Evolutionary conservation across 345 rosid species (phyloP).

Genomic region (Syzygium jambos): DNA sequence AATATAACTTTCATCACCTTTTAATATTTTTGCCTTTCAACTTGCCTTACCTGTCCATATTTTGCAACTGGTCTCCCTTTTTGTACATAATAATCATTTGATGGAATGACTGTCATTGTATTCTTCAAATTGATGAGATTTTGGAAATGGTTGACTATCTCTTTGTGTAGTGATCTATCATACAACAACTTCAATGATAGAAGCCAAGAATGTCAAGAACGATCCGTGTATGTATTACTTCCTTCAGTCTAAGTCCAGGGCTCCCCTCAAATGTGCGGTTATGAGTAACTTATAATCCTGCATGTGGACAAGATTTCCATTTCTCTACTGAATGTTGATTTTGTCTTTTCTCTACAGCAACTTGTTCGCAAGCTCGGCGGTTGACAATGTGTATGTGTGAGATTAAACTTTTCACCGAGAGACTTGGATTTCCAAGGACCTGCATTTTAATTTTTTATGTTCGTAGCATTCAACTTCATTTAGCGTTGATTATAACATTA

Average conservation of each 20-base stretch:
- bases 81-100: neutral
- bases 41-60: no score
- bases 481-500: neutral
- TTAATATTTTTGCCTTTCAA: no score
- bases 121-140: neutral
- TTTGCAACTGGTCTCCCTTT: no score
- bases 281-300: neutral
- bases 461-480: no score
- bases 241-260: neutral
- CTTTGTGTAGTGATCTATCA: constrained; percentile 4
- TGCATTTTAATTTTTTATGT: neutral
- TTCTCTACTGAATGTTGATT: neutral
- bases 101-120: neutral
- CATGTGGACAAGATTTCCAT: neutral
- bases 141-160: neutral
- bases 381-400: neutral
- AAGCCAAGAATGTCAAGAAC: neutral
- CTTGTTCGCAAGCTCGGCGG: constrained; percentile 2
- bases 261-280: neutral
- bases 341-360: neutral
- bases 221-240: neutral
- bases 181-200: neutral
- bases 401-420: neutral
- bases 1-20: no score
- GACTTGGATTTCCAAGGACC: neutral